Conservation (phyloP, 2,329 filamentous ascomycete genomes). For the Exserohilum rostratum region DNA sequence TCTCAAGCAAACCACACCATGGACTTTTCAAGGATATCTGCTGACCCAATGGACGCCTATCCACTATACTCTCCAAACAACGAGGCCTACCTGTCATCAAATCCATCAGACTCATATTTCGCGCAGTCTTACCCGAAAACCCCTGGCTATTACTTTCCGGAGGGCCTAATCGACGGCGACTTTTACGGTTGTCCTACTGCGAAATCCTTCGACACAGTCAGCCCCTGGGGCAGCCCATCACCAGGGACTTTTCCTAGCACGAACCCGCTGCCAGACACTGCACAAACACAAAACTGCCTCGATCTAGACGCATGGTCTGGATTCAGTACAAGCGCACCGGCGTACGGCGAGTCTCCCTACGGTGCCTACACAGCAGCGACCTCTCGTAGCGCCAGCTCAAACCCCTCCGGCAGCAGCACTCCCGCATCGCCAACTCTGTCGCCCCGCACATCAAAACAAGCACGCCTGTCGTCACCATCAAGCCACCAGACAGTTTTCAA, state of each 20-base stretch:
- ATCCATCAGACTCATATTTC: neutral
- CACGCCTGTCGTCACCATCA: neutral
- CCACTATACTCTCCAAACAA: neutral
- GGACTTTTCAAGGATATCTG: neutral
- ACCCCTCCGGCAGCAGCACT: neutral
- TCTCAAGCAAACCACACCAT: neutral
- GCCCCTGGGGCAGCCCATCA: neutral
- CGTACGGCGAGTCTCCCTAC: neutral
- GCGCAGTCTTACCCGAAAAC: neutral
- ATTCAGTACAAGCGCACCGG: neutral
- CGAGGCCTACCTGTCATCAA: neutral
- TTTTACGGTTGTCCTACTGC: neutral
- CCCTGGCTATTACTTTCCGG: neutral
- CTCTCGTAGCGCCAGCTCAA: neutral
- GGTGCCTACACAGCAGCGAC: neutral
- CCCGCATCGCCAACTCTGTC: neutral
- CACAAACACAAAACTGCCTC: neutral
- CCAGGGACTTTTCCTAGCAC: neutral
- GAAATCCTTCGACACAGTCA: neutral
- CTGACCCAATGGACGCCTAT: neutral
- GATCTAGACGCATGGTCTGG: neutral
- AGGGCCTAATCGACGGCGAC: neutral
- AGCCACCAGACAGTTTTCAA: neutral
- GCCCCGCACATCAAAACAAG: neutral
- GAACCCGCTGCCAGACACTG: neutral